phyloP scores from a whole-genome alignment of 768 basidiomycete genomes.

The Paxillus involutus region DNA sequence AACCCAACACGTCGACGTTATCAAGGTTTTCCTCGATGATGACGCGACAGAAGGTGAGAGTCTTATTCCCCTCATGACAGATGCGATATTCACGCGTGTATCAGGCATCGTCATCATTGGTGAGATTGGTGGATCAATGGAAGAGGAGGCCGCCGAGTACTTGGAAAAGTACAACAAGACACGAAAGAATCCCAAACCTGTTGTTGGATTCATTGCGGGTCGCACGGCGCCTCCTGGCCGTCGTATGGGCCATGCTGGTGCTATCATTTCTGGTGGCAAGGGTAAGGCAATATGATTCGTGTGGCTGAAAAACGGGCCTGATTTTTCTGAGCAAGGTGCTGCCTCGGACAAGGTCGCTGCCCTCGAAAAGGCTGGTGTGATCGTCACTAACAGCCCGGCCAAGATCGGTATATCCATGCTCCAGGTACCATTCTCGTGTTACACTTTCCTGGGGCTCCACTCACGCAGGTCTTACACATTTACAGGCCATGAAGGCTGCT shows the following conservation, averaged over 20 bases:
- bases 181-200: conserved; percentile 83
- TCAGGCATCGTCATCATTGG: conserved; percentile 95
- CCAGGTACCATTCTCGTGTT: conserved; percentile 53
- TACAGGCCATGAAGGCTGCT: conserved; percentile 76
- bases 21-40: conserved; percentile 96
- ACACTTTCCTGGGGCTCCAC: neutral
- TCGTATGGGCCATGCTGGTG: conserved; percentile 98
- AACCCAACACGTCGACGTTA: conserved; percentile 91
- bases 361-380: conserved; percentile 86
- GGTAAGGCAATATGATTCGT: conserved; percentile 44
- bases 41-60: conserved; percentile 84
- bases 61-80: neutral
- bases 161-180: conserved; percentile 92
- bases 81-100: conserved; percentile 6
- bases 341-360: conserved; percentile 93
- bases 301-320: neutral
- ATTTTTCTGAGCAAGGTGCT: conserved; percentile 50
- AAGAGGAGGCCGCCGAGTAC: conserved; percentile 98
- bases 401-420: conserved; percentile 91
- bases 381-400: conserved; percentile 94
- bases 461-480: conserved; percentile 9
- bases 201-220: conserved; percentile 97
- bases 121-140: conserved; percentile 99
- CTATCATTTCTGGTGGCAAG: conserved; percentile 97
- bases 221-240: conserved; percentile 96